Conservation (phyloP, 352 stramenopile species). For the Globisporangium emineosum region DNA sequence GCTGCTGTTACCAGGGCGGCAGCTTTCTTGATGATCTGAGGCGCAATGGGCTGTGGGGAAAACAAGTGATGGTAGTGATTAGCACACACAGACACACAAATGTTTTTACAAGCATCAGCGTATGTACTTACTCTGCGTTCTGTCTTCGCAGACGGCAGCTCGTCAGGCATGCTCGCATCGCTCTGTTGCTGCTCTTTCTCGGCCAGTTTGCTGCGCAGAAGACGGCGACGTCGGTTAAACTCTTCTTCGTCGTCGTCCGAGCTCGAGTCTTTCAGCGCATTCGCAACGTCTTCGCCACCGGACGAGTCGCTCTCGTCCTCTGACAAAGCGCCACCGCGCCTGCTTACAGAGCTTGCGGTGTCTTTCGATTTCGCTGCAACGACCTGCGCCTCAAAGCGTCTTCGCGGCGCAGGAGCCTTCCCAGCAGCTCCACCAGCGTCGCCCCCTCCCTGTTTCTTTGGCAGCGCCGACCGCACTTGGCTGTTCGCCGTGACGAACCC, state of each 20-base stretch:
- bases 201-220: conserved; percentile 55
- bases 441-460: conserved; percentile 11
- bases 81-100: neutral
- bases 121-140: conserved; percentile 10
- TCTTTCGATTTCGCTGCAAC: conserved; percentile 18
- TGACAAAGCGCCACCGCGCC: neutral
- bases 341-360: neutral
- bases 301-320: conserved; percentile 20
- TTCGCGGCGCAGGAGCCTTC: conserved; percentile 24
- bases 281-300: conserved; percentile 32
- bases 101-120: neutral
- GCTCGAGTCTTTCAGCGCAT: conserved; percentile 70
- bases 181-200: conserved; percentile 30
- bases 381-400: conserved; percentile 63
- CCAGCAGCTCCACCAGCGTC: neutral
- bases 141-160: neutral
- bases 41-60: conserved; percentile 23
- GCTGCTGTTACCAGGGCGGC: neutral
- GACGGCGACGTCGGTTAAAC: conserved; percentile 54
- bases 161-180: neutral
- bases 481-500: conserved; percentile 74
- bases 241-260: conserved; percentile 77
- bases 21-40: conserved; percentile 38
- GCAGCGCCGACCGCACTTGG: conserved; percentile 41
- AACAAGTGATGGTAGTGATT: neutral